These are phyloP conservation scores for Selaginella moellendorffii DNA, from an alignment of 75 land plant genomes.

Conservation along the genomic window DNA sequence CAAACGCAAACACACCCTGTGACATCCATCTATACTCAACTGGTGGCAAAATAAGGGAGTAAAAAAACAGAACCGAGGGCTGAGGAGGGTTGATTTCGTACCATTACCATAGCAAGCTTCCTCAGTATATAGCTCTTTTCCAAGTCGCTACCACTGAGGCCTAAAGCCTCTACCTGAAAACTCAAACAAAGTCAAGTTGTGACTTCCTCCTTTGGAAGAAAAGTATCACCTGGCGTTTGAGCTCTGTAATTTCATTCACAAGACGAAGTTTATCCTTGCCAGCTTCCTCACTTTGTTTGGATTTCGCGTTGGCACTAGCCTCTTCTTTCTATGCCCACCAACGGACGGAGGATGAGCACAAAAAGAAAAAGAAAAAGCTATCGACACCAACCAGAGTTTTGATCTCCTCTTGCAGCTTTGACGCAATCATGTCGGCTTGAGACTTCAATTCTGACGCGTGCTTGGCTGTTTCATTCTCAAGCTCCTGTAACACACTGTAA, in stretches of 20 bases:
- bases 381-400: too few relatives aligned
- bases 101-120: neutral
- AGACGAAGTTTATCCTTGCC: neutral
- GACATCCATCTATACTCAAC: neutral
- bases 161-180: neutral
- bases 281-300: too few relatives aligned
- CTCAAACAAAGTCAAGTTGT: too few relatives aligned
- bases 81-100: neutral
- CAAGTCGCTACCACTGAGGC: neutral
- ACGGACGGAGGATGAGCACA: too few relatives aligned
- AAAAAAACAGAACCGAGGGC: neutral
- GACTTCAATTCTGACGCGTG: neutral
- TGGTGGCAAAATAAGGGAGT: neutral
- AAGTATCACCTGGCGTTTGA: neutral
- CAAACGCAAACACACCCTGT: neutral
- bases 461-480: neutral
- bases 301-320: neutral
- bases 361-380: too few relatives aligned
- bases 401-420: neutral
- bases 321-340: neutral
- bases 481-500: too few relatives aligned
- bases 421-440: neutral
- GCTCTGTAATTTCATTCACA: neutral
- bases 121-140: neutral
- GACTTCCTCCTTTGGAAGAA: too few relatives aligned